phyloP scores from a whole-genome alignment of 1,139 yeast genomes.

The Meyerozyma smithsonii region DNA sequence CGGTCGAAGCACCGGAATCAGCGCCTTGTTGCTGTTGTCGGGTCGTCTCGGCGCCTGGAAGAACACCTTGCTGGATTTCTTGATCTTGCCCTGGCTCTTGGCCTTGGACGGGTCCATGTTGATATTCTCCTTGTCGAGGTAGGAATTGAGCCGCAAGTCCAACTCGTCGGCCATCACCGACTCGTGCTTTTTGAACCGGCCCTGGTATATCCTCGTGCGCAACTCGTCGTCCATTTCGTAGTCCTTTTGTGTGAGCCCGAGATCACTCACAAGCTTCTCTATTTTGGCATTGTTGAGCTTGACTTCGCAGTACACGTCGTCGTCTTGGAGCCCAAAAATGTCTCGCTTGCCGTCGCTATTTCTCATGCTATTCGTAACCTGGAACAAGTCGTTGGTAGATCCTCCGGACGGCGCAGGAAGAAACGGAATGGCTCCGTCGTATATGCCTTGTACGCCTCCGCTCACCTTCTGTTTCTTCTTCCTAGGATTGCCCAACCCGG shows the following conservation, averaged over 20 bases:
- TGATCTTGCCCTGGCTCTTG: slow-evolving; percentile 17
- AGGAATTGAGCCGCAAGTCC: slow-evolving; percentile 24
- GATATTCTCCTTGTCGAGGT: slow-evolving; percentile 17
- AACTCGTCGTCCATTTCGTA: slow-evolving; percentile 38
- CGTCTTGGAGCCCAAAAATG: slow-evolving; percentile 12
- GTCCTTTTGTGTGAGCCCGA: slow-evolving; percentile 17
- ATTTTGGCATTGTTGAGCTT: slow-evolving; percentile 33
- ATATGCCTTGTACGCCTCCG: not conserved
- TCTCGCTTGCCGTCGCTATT: slow-evolving; percentile 8
- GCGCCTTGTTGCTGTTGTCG: slow-evolving; percentile 12
- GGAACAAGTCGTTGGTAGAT: slow-evolving; percentile 34
- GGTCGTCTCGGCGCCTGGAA: slow-evolving; percentile 19
- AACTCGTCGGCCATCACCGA: slow-evolving; percentile 20
- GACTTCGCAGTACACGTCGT: slow-evolving; percentile 15
- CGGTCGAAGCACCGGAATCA: slow-evolving; percentile 31
- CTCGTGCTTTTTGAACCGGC: slow-evolving; percentile 24
- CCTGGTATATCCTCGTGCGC: slow-evolving; percentile 41
- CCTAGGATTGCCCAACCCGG: not conserved
- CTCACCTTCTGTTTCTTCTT: not conserved
- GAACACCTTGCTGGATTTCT: slow-evolving; percentile 20
- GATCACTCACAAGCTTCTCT: slow-evolving; percentile 29
- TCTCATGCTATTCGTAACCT: slow-evolving; percentile 31
- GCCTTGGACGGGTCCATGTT: slow-evolving; percentile 24
- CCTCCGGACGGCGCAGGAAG: slow-evolving; percentile 2
- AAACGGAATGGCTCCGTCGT: not conserved